These are phyloP conservation scores for Fusarium sp. DNA, from an alignment of 2,329 filamentous ascomycete genomes.

Conservation along the genomic window DNA sequence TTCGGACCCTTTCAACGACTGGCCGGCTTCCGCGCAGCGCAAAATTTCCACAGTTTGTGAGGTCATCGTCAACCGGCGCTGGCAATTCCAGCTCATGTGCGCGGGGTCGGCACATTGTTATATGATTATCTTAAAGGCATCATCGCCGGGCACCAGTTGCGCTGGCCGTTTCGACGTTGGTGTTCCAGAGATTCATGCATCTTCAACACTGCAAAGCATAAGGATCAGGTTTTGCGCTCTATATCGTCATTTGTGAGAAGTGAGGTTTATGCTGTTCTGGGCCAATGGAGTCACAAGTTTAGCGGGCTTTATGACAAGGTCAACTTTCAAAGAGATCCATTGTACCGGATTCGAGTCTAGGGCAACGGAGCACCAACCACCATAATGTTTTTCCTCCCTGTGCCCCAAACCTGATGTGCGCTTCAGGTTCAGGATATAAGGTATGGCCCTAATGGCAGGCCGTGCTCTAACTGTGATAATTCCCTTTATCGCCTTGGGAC, in stretches of 20 bases:
- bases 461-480: background rate
- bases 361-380: background rate
- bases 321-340: background rate
- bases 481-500: background rate
- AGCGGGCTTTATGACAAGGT: conserved; percentile 6
- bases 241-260: conserved; percentile 1
- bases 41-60: conserved; percentile 16
- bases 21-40: conserved; percentile 11
- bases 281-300: conserved; percentile 5
- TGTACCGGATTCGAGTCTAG: background rate
- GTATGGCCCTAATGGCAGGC: conserved; percentile 5
- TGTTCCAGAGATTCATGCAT: background rate
- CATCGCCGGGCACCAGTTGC: background rate
- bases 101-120: background rate
- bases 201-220: conserved; percentile 9
- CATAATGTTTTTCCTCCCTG: conserved; percentile 3
- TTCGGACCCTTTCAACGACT: conserved; percentile 46
- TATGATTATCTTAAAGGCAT: background rate
- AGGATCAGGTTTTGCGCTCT: background rate
- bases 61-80: conserved; percentile 18
- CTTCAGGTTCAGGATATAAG: conserved; percentile 2
- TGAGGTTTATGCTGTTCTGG: background rate
- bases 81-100: conserved; percentile 3
- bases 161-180: background rate
- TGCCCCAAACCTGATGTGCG: background rate